Evolutionary conservation across 495 filamentous ascomycete genomes (phyloP).

Genomic region (Aspergillus cristatus): DNA sequence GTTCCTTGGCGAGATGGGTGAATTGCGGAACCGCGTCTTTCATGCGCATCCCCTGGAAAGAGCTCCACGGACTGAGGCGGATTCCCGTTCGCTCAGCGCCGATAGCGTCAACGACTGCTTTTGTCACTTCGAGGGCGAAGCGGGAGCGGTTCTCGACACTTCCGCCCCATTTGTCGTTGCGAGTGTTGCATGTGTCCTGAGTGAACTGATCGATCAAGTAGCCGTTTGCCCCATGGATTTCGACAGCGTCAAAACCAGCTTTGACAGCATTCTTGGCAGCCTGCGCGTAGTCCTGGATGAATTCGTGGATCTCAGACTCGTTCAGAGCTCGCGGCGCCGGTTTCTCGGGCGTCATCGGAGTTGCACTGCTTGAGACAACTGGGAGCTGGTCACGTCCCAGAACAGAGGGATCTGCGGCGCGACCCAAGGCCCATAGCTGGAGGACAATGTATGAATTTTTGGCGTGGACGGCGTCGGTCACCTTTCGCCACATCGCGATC

Average conservation of each 20-base stretch:
- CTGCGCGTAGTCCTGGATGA: constrained; percentile 43
- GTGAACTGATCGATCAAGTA: constrained; percentile 68
- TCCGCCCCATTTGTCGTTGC: constrained; percentile 61
- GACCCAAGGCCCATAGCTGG: constrained; percentile 60
- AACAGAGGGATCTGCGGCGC: constrained; percentile 30
- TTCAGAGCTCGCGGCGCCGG: constrained; percentile 40
- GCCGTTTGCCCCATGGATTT: constrained; percentile 65
- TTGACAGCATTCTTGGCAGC: constrained; percentile 52
- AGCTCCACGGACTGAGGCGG: constrained; percentile 51
- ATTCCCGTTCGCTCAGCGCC: constrained; percentile 49
- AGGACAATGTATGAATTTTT: constrained; percentile 50
- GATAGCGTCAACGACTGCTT: constrained; percentile 50
- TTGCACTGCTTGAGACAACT: constrained; percentile 25
- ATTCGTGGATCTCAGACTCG: constrained; percentile 44
- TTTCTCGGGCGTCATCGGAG: constrained; percentile 31
- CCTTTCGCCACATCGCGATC: constrained; percentile 45
- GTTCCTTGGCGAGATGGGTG: constrained; percentile 35
- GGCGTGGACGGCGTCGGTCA: constrained; percentile 56
- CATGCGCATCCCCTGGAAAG: constrained; percentile 59
- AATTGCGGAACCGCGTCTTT: constrained; percentile 52
- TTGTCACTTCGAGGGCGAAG: constrained; percentile 49
- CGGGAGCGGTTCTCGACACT: constrained; percentile 54
- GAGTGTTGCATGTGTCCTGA: constrained; percentile 50
- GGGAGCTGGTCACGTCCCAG: constrained; percentile 24
- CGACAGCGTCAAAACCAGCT: constrained; percentile 69